phyloP scores from a whole-genome alignment of 805 yeast species.

The Kurtzmaniella fragi region DNA sequence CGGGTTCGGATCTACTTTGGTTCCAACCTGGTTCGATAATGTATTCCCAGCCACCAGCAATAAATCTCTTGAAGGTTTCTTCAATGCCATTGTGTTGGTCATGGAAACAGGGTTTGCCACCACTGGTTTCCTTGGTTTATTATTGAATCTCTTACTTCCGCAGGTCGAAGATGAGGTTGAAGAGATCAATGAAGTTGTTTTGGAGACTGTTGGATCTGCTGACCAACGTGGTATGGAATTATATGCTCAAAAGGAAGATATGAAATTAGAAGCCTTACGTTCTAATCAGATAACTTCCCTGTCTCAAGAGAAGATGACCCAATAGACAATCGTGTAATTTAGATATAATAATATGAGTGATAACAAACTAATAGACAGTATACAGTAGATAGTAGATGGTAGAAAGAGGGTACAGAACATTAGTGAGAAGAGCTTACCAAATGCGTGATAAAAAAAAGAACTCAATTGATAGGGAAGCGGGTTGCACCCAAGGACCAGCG shows the following conservation, averaged over 20 bases:
- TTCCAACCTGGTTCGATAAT: slow-evolving; percentile 57
- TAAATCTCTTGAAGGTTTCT: slow-evolving; percentile 51
- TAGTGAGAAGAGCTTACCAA: too few species aligned
- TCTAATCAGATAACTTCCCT: slow-evolving; percentile 7
- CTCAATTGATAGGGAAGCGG: too few species aligned
- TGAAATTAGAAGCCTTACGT: slow-evolving; percentile 20
- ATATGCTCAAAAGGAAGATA: slow-evolving; percentile 27
- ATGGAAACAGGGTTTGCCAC: slow-evolving; percentile 73
- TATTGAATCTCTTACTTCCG: slow-evolving; percentile 59
- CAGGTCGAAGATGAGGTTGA: slow-evolving; percentile 45
- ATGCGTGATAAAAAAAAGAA: too few species aligned
- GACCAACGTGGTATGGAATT: slow-evolving; percentile 30
- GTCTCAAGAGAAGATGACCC: slow-evolving; percentile 1
- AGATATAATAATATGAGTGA: too few species aligned
- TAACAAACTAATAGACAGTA: too few species aligned
- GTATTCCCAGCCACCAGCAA: slow-evolving; percentile 64
- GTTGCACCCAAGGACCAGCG: too few species aligned
- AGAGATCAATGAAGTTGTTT: slow-evolving; percentile 16
- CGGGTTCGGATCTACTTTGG: slow-evolving; percentile 64
- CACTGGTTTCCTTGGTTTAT: slow-evolving; percentile 59
- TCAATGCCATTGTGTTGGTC: slow-evolving; percentile 62
- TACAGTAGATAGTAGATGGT: too few species aligned
- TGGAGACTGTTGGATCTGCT: slow-evolving; percentile 38
- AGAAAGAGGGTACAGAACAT: too few species aligned
- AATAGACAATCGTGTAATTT: too few species aligned